Conservation (phyloP, 805 yeast genomes). For the Candida mattraensis region DNA sequence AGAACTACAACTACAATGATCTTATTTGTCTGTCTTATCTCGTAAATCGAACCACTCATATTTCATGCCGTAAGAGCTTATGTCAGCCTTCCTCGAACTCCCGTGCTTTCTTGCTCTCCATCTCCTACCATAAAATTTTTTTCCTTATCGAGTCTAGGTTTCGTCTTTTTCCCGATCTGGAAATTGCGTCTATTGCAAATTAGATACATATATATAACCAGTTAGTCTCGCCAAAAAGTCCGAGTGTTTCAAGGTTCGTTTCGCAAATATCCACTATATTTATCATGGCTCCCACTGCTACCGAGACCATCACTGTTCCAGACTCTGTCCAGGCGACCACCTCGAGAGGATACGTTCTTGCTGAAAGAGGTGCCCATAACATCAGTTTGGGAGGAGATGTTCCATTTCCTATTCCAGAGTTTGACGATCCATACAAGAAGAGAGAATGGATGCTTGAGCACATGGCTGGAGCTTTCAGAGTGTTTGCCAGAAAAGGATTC, state of each 20-base stretch:
- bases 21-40: too few species aligned
- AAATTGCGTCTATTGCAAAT: slow-evolving; percentile 5
- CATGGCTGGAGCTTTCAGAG: slow-evolving; percentile 83
- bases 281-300: slow-evolving; percentile 16
- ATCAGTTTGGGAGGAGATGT: slow-evolving; percentile 53
- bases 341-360: slow-evolving; percentile 41
- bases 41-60: too few species aligned
- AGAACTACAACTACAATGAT: too few species aligned
- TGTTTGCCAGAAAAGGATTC: slow-evolving; percentile 76
- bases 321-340: slow-evolving; percentile 31
- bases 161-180: slow-evolving; percentile 8
- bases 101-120: background rate
- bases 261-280: too few species aligned
- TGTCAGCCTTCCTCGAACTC: background rate
- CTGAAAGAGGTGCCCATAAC: slow-evolving; percentile 57
- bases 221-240: background rate
- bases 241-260: too few species aligned
- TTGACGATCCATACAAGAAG: slow-evolving; percentile 47
- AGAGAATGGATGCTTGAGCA: slow-evolving; percentile 63
- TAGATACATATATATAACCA: slow-evolving; percentile 1
- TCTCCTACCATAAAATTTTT: slow-evolving; percentile 1
- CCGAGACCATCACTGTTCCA: slow-evolving; percentile 25
- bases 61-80: too few species aligned
- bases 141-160: slow-evolving; percentile 3
- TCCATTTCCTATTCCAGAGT: slow-evolving; percentile 53